Conservation (phyloP, 2,329 filamentous ascomycete genomes). For the Colletotrichum sojae region DNA sequence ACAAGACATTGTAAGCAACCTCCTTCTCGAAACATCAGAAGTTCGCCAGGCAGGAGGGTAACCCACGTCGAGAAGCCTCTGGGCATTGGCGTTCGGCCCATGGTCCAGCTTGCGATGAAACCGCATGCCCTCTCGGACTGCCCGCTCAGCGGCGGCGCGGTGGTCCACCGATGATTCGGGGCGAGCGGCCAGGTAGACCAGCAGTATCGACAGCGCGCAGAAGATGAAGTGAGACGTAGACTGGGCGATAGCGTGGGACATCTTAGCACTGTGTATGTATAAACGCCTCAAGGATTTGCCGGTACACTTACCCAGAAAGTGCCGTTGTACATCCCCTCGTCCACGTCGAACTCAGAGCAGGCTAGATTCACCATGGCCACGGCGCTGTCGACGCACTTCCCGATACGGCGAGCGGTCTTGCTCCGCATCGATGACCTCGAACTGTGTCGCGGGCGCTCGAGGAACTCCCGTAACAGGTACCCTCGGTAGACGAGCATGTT, state of each 20-base stretch:
- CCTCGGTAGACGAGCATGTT: constrained; percentile 9
- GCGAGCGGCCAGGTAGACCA: background rate
- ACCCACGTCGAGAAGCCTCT: background rate
- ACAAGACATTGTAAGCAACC: background rate
- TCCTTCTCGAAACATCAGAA: background rate
- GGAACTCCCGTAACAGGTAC: background rate
- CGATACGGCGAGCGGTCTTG: background rate
- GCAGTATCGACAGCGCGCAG: constrained; percentile 6
- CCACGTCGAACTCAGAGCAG: background rate
- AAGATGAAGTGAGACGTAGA: background rate
- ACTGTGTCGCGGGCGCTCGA: background rate
- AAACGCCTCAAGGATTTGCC: background rate
- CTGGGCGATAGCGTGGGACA: too few species aligned
- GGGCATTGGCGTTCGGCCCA: background rate
- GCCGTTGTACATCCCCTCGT: background rate
- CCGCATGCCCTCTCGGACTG: background rate
- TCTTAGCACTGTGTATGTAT: too few species aligned
- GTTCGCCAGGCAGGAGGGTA: background rate
- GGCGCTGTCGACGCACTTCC: background rate
- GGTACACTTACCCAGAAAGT: background rate
- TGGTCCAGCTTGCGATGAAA: background rate
- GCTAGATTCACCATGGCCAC: background rate
- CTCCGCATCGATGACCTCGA: background rate
- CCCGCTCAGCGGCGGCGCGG: background rate
- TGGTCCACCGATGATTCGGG: background rate